These are phyloP conservation scores for Plasmopara muralis DNA, from an alignment of 352 stramenopile genomes.

Conservation along the genomic window DNA sequence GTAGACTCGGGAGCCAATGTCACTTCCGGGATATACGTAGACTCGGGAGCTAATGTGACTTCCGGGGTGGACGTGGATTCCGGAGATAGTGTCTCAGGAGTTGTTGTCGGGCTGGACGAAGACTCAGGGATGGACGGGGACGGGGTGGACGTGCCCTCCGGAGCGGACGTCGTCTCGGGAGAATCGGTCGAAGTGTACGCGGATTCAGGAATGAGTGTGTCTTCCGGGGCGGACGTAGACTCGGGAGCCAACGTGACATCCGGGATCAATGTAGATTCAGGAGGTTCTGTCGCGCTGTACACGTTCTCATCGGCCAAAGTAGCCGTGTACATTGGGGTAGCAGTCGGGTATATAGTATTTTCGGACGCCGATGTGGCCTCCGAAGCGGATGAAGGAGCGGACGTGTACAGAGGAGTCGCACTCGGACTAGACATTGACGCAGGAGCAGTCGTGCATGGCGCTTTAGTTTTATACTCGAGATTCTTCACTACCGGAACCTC, in stretches of 20 bases:
- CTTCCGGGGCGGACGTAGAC: not conserved
- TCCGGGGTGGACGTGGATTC: not conserved
- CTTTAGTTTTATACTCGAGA: not conserved
- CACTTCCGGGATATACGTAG: not conserved
- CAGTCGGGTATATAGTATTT: not conserved
- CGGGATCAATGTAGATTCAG: not conserved
- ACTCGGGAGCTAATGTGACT: not conserved
- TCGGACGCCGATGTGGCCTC: not conserved
- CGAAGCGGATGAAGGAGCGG: not conserved
- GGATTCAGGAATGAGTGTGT: not conserved
- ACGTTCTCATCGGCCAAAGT: too few relatives aligned
- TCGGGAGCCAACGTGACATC: not conserved
- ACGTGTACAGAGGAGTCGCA: not conserved
- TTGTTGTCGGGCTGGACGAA: not conserved
- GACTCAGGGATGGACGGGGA: not conserved
- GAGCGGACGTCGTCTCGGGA: not conserved
- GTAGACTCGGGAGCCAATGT: not conserved
- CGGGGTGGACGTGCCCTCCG: not conserved
- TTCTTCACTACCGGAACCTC: not conserved
- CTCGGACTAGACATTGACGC: not conserved
- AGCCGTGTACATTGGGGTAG: not conserved
- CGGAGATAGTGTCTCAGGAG: not conserved
- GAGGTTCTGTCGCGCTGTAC: too few relatives aligned
- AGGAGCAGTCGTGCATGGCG: not conserved
- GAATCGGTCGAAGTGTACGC: not conserved